Percentiles rank a stretch among this genome's conserved stretches.
These are phyloP conservation scores for Dunaliella primolecta DNA, from an alignment of 139 green algal genomes.

Conservation along the genomic window DNA sequence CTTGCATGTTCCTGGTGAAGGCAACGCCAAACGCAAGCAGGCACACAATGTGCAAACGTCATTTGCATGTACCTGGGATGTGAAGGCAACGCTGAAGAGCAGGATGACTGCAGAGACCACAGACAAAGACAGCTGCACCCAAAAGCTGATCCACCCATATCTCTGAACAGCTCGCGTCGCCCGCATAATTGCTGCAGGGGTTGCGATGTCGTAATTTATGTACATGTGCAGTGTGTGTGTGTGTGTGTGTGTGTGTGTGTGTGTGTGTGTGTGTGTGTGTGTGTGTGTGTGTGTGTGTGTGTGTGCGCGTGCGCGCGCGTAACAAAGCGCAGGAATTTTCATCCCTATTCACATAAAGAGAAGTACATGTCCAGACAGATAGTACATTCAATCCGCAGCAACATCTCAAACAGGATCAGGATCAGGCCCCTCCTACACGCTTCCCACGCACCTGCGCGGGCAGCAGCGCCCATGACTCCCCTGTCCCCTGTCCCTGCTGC, in stretches of 20 bases:
- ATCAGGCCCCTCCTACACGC: no score
- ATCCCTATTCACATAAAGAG: no score
- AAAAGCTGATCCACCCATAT: conserved; percentile 91
- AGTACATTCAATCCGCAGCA: no score
- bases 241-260: conserved; percentile 12
- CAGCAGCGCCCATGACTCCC: not conserved
- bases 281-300: not conserved
- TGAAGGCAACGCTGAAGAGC: conserved; percentile 94
- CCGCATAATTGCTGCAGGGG: conserved; percentile 27
- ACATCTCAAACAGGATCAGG: no score
- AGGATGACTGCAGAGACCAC: conserved; percentile 87
- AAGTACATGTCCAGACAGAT: no score
- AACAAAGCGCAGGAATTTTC: not conserved
- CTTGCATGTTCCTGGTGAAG: no score
- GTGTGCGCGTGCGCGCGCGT: not conserved
- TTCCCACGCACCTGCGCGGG: not conserved
- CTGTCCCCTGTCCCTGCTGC: not conserved
- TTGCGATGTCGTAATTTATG: not conserved
- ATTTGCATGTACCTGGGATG: conserved; percentile 61
- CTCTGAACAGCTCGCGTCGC: conserved; percentile 52
- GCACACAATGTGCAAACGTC: no score
- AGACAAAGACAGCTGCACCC: conserved; percentile 89
- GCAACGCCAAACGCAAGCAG: no score
- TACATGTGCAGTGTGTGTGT: not conserved
- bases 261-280: conserved; percentile 5